phyloP scores from a whole-genome alignment of 2,329 filamentous ascomycete species.

The Ciborinia camelliae region DNA sequence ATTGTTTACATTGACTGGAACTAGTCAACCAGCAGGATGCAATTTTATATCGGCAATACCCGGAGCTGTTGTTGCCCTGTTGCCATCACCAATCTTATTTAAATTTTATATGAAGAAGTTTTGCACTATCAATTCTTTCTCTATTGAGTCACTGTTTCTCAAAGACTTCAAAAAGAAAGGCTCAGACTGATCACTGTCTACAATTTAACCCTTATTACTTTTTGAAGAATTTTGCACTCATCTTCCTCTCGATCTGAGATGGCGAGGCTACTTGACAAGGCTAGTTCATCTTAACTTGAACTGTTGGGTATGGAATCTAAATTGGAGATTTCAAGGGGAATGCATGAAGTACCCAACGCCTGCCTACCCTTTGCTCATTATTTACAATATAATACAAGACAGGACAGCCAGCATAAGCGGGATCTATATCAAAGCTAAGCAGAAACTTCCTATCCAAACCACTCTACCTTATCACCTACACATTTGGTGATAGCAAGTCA shows the following conservation, averaged over 20 bases:
- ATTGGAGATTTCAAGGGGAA: background rate
- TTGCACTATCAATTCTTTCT: background rate
- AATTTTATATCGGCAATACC: background rate
- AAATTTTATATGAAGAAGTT: background rate
- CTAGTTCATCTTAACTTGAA: background rate
- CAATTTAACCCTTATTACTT: background rate
- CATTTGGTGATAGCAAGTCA: conserved; percentile 24
- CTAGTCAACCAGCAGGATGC: background rate
- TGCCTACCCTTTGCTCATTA: background rate
- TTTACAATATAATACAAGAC: background rate
- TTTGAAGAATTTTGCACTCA: background rate
- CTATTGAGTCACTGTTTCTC: background rate
- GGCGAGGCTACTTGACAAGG: background rate
- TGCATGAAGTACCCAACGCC: background rate
- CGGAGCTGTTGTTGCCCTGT: background rate
- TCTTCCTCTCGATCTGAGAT: background rate
- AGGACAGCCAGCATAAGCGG: background rate
- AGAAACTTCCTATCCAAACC: background rate
- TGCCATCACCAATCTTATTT: background rate
- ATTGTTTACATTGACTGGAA: background rate
- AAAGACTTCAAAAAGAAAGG: background rate
- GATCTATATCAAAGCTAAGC: background rate
- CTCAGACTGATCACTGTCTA: background rate
- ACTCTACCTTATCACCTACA: conserved; percentile 13
- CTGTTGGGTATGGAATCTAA: background rate